These are phyloP conservation scores for Byssoonygena ceratinophila DNA, from an alignment of 2,329 filamentous ascomycete genomes.

Conservation along the genomic window DNA sequence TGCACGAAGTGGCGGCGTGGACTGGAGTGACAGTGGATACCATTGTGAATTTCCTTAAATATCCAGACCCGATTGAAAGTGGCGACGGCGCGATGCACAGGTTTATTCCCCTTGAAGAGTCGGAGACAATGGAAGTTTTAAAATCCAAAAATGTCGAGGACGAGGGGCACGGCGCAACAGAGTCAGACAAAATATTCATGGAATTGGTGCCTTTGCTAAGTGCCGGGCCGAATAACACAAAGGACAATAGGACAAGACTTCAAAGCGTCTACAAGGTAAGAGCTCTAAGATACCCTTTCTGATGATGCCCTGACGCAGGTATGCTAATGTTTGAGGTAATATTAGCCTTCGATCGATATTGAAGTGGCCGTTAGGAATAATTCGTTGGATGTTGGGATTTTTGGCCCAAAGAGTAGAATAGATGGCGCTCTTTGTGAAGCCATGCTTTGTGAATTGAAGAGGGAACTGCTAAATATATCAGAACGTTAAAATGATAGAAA, in stretches of 20 bases:
- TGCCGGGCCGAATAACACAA: background rate
- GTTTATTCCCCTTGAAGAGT: background rate
- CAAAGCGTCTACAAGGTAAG: conserved; percentile 5
- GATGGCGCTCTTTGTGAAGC: conserved; percentile 10
- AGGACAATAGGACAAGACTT: conserved; percentile 2
- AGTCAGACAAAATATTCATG: background rate
- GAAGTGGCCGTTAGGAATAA: conserved; percentile 43
- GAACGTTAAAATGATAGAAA: background rate
- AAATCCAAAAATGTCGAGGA: background rate
- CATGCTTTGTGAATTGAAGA: conserved; percentile 17
- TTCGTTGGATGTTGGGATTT: conserved; percentile 45
- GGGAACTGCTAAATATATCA: conserved; percentile 14
- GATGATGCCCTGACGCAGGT: background rate
- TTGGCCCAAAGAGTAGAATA: conserved; percentile 33
- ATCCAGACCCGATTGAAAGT: conserved; percentile 33
- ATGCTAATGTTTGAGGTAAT: conserved; percentile 10
- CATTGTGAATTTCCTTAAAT: conserved; percentile 70
- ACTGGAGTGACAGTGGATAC: conserved; percentile 59
- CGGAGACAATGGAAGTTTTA: background rate
- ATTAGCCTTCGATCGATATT: conserved; percentile 46
- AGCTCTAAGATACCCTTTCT: background rate
- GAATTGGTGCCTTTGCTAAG: background rate
- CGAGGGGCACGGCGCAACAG: background rate
- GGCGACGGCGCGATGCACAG: background rate
- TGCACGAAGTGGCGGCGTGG: conserved; percentile 66